Percentiles rank a stretch among this genome's conserved stretches.
Conservation (phyloP, 306 rosid species). For the Pyrus communis region DNA sequence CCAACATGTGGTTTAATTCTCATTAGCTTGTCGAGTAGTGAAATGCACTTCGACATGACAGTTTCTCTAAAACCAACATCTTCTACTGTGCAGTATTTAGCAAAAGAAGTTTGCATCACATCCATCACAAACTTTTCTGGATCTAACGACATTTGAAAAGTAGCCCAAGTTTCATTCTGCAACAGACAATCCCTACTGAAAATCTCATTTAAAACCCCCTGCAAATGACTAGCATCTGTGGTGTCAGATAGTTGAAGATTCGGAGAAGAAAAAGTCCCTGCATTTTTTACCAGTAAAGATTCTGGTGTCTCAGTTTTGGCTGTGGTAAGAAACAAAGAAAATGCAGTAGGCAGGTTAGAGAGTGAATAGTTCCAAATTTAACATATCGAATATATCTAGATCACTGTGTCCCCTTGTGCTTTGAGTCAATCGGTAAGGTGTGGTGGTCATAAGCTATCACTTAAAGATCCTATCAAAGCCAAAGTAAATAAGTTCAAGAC, state of each 20-base stretch:
- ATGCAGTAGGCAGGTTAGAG: background rate
- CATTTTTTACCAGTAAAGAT: slow-evolving; percentile 1
- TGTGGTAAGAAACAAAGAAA: background rate
- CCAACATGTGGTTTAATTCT: slow-evolving; percentile 30
- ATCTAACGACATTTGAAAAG: slow-evolving; percentile 29
- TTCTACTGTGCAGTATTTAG: slow-evolving; percentile 12
- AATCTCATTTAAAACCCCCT: slow-evolving; percentile 10
- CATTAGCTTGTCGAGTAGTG: slow-evolving; percentile 28
- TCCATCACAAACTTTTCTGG: slow-evolving; percentile 50
- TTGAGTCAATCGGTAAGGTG: background rate
- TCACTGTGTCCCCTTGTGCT: background rate
- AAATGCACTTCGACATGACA: slow-evolving; percentile 12
- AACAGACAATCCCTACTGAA: slow-evolving; percentile 10
- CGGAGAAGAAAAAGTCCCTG: background rate
- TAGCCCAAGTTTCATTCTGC: slow-evolving; percentile 8
- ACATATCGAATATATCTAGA: background rate
- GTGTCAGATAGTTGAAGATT: slow-evolving; percentile 12
- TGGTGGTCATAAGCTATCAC: background rate
- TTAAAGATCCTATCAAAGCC: background rate
- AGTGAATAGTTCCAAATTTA: background rate
- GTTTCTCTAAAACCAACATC: slow-evolving; percentile 9
- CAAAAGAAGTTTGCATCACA: slow-evolving; percentile 22
- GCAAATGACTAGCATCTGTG: slow-evolving; percentile 15
- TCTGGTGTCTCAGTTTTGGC: slow-evolving; percentile 13
- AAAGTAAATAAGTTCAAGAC: background rate